These are phyloP conservation scores for Elongisporangium prolatum DNA, from an alignment of 352 stramenopile genomes.

Conservation along the genomic window DNA sequence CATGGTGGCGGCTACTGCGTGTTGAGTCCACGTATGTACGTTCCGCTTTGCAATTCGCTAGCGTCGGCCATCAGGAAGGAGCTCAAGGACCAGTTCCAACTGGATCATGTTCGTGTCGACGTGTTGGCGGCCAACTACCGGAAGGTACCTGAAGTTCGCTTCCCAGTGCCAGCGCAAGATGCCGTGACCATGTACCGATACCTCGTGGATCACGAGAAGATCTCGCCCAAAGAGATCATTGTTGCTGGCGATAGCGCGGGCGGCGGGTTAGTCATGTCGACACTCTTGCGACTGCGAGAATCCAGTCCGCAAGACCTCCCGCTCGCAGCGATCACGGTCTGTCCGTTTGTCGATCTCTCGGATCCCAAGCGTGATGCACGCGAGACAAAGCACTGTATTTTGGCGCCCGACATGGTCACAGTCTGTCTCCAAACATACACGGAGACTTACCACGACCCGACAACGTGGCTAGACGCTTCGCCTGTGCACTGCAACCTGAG, in stretches of 20 bases:
- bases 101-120: slow-evolving; percentile 15
- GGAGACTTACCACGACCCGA: slow-evolving; percentile 8
- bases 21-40: slow-evolving; percentile 36
- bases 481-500: slow-evolving; percentile 20
- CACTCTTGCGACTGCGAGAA: slow-evolving; percentile 33
- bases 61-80: slow-evolving; percentile 15
- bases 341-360: slow-evolving; percentile 23
- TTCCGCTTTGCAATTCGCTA: slow-evolving; percentile 19
- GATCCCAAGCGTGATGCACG: slow-evolving; percentile 1
- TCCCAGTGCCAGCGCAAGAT: slow-evolving; percentile 30
- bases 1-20: slow-evolving; percentile 42
- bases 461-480: slow-evolving; percentile 21
- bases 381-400: slow-evolving; percentile 5
- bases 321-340: slow-evolving; percentile 24
- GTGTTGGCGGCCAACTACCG: slow-evolving; percentile 48
- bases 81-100: slow-evolving; percentile 1
- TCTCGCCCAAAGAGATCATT: slow-evolving; percentile 32
- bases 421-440: slow-evolving; percentile 12
- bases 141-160: slow-evolving; percentile 37
- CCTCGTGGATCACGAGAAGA: slow-evolving; percentile 17
- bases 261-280: slow-evolving; percentile 38
- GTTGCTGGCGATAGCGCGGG: slow-evolving; percentile 45
- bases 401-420: not conserved
- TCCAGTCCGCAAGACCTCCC: slow-evolving; percentile 10
- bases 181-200: slow-evolving; percentile 35